Percentiles rank a stretch among this genome's conserved stretches.
Conservation (phyloP, 768 basidiomycete species). For the Tricholoma terreum region DNA sequence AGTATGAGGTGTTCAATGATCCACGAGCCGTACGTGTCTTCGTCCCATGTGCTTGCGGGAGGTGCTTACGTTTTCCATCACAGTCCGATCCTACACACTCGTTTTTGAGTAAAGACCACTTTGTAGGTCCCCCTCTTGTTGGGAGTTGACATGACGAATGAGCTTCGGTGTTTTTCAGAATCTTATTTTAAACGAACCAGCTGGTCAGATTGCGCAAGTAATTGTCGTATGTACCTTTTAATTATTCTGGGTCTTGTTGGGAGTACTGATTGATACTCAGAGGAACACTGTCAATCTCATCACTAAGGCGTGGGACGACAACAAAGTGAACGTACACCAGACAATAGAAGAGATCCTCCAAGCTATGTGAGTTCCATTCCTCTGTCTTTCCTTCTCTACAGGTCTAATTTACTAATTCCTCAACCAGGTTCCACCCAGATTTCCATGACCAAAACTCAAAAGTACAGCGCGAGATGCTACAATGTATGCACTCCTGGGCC, state of each 20-base stretch:
- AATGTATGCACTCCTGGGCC: constrained; percentile 63
- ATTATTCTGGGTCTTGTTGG: neutral
- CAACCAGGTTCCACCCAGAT: constrained; percentile 74
- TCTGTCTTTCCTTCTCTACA: neutral
- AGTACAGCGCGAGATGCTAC: constrained; percentile 76
- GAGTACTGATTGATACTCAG: constrained; percentile 26
- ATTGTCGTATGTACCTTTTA: constrained; percentile 50
- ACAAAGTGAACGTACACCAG: constrained; percentile 51
- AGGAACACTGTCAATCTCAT: constrained; percentile 65
- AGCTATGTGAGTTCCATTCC: constrained; percentile 49
- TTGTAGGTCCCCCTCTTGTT: constrained; percentile 44
- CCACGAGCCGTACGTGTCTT: constrained; percentile 58
- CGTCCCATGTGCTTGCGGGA: constrained; percentile 4
- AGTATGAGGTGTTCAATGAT: constrained; percentile 87
- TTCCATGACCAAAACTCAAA: constrained; percentile 64
- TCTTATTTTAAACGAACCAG: constrained; percentile 79
- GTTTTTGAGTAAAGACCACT: constrained; percentile 87
- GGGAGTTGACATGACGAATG: neutral
- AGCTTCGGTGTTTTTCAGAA: constrained; percentile 41
- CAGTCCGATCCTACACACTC: constrained; percentile 88
- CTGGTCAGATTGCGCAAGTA: constrained; percentile 68
- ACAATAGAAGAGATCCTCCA: constrained; percentile 62
- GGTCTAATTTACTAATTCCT: neutral
- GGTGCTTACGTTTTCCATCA: constrained; percentile 1
- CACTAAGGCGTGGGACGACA: constrained; percentile 80